Conservation (phyloP, 257 asterid species). For the Plantago elongata region DNA sequence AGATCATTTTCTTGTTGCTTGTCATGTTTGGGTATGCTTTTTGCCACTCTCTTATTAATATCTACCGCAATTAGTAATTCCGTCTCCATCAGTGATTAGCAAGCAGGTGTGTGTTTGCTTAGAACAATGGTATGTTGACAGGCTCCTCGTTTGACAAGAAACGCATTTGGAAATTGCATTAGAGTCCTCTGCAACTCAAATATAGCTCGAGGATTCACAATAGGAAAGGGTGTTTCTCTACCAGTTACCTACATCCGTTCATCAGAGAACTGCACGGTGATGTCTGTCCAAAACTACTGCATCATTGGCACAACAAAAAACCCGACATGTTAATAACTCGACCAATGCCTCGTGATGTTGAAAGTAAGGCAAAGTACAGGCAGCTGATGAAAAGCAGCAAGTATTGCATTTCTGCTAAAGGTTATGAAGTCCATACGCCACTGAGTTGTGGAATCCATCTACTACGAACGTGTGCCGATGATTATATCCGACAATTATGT, state of each 20-base stretch:
- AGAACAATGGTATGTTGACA: slow-evolving; percentile 16
- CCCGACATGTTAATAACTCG: slow-evolving; percentile 57
- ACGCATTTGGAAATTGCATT: slow-evolving; percentile 38
- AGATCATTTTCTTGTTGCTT: slow-evolving; percentile 91
- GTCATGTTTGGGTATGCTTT: slow-evolving; percentile 97
- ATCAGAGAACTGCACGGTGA: slow-evolving; percentile 58
- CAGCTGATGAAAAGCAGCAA: slow-evolving; percentile 54
- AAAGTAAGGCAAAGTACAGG: slow-evolving; percentile 49
- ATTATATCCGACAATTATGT: slow-evolving; percentile 62
- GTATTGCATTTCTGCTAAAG: slow-evolving; percentile 62
- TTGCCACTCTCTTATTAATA: slow-evolving; percentile 28
- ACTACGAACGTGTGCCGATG: slow-evolving; percentile 56
- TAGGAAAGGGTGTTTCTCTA: slow-evolving; percentile 67
- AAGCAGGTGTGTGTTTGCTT: slow-evolving; percentile 6
- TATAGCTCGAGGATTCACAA: slow-evolving; percentile 54
- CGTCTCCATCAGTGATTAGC: slow-evolving; percentile 26
- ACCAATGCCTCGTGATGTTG: slow-evolving; percentile 46
- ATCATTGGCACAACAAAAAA: slow-evolving; percentile 42
- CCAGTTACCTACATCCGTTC: slow-evolving; percentile 71
- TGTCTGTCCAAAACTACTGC: slow-evolving; percentile 49
- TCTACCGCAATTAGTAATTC: background rate
- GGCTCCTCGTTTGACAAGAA: slow-evolving; percentile 48
- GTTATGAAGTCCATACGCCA: slow-evolving; percentile 61
- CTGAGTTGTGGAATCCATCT: slow-evolving; percentile 55
- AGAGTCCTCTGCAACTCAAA: slow-evolving; percentile 87